phyloP scores from a whole-genome alignment of 805 yeast genomes.

The Yamadazyma sp. region DNA sequence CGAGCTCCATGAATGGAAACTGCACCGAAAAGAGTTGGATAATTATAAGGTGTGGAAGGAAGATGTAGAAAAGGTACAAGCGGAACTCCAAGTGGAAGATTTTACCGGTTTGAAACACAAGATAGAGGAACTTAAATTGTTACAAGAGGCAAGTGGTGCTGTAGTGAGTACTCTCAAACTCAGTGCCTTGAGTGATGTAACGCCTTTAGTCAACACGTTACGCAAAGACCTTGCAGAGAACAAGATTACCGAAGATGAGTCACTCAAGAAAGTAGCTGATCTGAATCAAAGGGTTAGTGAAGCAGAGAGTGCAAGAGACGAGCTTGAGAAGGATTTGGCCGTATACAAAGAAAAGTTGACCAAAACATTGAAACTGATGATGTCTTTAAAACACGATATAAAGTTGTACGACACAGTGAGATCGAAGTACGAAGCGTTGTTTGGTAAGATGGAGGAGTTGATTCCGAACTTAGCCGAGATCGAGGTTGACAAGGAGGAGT shows the following conservation, averaged over 20 bases:
- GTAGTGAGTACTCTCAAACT: neutral
- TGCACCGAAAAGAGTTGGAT: slow-evolving; percentile 1
- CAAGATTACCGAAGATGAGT: neutral
- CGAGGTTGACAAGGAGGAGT: slow-evolving; percentile 12
- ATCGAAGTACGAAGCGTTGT: slow-evolving; percentile 8
- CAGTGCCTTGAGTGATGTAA: neutral
- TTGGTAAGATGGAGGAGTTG: slow-evolving; percentile 9
- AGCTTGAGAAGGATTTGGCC: neutral
- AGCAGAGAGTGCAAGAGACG: neutral
- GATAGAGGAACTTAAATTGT: neutral
- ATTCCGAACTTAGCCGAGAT: slow-evolving; percentile 12
- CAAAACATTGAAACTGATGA: slow-evolving; percentile 1
- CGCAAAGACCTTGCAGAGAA: neutral
- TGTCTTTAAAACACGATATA: slow-evolving; percentile 3
- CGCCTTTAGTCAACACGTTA: neutral
- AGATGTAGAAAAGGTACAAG: neutral
- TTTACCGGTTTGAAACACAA: neutral
- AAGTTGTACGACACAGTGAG: slow-evolving; percentile 15
- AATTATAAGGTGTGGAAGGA: slow-evolving; percentile 1
- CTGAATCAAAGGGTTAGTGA: neutral
- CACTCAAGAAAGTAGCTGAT: neutral
- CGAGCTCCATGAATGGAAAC: neutral
- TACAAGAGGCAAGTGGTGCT: neutral
- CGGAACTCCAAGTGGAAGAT: neutral
- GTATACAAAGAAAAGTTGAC: slow-evolving; percentile 4